Evolutionary conservation across 768 basidiomycete species (phyloP), one percentile per base, ranked within the genome.

Genomic region (Candolleomyces eurysporus): DNA sequence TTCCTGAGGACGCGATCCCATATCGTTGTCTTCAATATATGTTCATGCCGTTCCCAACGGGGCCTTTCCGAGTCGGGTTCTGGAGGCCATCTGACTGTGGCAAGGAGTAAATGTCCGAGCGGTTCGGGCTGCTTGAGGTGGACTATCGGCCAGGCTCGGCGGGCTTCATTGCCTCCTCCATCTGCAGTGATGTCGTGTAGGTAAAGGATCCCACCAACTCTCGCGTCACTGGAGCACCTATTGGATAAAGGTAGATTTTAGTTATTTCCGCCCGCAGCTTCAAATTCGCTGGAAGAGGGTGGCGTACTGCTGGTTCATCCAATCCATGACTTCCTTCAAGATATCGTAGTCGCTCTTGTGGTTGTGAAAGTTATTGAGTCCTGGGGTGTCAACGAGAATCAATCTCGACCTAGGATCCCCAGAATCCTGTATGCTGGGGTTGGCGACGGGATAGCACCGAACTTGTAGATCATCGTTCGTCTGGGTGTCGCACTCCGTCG

Each of bases 161-260:
- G 11, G 10, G 13, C 13, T 49, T 55, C 17, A 22, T 2, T 16
- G 21, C 19, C 19, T 3, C 16, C 53, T 11, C 53, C 36, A 21
- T 63, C 60, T 45, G 57, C 59, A 9, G 63, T 52, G n/a, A 63
- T 63, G 30, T 60, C 59, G 40, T 63, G 63, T 11, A 63, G 22
- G 13, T 60, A 63, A 6, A 63, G 22, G 14, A 63, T 57, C n/a
- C 63, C 63, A 13, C 53, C 53, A 31, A 55, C 9, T 19, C 16
- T 26, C 3, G 3, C 53, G 36, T 55, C 39, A 6, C n/a, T 17
- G 11, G 16, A 16, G 19, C 53, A 55, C n/a, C 53, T 55, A 14
- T 4, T 26, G 21, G 36, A 32, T 7, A 16, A 3, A 31, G 31
- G n/a, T 53, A 36, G 26, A 26, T 26, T 17, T 49, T 3, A 17